Evolutionary conservation across 2,329 filamentous ascomycete species (phyloP).

Genomic region (Trichophyton simii): DNA sequence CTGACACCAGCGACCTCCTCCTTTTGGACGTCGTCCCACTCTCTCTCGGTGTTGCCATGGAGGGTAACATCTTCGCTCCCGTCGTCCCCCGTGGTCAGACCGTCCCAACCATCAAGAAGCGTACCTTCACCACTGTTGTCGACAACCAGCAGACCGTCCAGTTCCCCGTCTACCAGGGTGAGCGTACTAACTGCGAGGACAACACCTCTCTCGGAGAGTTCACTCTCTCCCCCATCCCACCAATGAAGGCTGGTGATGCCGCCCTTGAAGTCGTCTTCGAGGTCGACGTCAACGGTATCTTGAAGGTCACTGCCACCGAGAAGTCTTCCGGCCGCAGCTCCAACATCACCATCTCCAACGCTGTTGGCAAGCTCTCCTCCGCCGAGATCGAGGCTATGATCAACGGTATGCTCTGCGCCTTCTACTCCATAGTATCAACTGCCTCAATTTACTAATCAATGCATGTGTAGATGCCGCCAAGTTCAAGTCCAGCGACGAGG

Average conservation of each 20-base stretch:
- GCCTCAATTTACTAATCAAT: background rate
- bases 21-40: constrained; percentile 93
- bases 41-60: constrained; percentile 97
- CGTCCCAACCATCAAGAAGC: constrained; percentile 70
- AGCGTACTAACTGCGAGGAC: constrained; percentile 95
- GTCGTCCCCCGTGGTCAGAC: constrained; percentile 72
- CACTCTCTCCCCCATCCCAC: constrained; percentile 76
- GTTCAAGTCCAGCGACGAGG: constrained; percentile 97
- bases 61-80: constrained; percentile 96
- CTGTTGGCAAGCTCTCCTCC: constrained; percentile 92
- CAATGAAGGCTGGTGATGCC: constrained; percentile 85
- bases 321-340: constrained; percentile 95
- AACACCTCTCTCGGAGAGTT: constrained; percentile 98
- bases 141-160: constrained; percentile 66
- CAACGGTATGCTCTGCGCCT: constrained; percentile 46
- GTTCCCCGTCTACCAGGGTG: constrained; percentile 91
- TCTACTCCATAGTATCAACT: background rate
- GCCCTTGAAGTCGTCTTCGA: constrained; percentile 97
- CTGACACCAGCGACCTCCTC: constrained; percentile 86
- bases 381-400: constrained; percentile 98
- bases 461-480: constrained; percentile 63
- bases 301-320: constrained; percentile 98
- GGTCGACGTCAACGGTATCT: constrained; percentile 99
- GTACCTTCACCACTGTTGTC: constrained; percentile 66
- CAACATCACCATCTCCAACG: constrained; percentile 99